Evolutionary conservation across 1,284 basidiomycete genomes (phyloP), one percentile per base, ranked within the genome.

Genomic region (Heliocybe sulcata): DNA sequence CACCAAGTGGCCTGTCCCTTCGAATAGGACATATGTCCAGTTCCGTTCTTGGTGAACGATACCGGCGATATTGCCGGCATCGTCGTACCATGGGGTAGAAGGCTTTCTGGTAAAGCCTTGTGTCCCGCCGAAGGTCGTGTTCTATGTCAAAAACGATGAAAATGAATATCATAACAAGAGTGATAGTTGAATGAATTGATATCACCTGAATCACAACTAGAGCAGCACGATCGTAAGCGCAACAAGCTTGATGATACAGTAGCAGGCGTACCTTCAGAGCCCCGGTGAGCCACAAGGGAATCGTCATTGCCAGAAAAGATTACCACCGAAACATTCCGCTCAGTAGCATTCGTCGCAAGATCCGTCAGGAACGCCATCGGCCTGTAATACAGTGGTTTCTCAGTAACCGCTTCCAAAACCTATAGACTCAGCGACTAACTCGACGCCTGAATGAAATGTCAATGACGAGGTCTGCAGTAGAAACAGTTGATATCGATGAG

Each of bases 21-120:
- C 67, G 61, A 82, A 77, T 20, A 89, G 72, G 1, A 73, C 77
- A 62, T 85, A 89, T 11, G 81, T 81, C 77, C 82, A 83, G 50
- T 77, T 78, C 45, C 85, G 77, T 64, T 89, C 86, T 65, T 88
- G 86, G 61, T 87, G 84, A 22, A 87, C 74, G 25, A 87, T 81
- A 0, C 87, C 86, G 0, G 80, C 84, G 58, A 82, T 79, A 48
- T 79, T 70, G 22, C 80, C 79, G 1, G 65, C 64, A 55, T 85
- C 83, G 54, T 82, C 80, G 54, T 67, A 72, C 82, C 83, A 85
- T 1, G 79, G 76, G 1, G 83, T 85, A 2, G 78, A 74, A 0
- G 83, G 83, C 56, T 76, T 74, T 48, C 75, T 71, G 4, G 80
- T 77, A 61, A 85, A 85, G 1, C 83, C 83, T 64, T 79, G 82